Evolutionary conservation across 208 protist species (phyloP).

Genomic region (Tetramitus jugosus): DNA sequence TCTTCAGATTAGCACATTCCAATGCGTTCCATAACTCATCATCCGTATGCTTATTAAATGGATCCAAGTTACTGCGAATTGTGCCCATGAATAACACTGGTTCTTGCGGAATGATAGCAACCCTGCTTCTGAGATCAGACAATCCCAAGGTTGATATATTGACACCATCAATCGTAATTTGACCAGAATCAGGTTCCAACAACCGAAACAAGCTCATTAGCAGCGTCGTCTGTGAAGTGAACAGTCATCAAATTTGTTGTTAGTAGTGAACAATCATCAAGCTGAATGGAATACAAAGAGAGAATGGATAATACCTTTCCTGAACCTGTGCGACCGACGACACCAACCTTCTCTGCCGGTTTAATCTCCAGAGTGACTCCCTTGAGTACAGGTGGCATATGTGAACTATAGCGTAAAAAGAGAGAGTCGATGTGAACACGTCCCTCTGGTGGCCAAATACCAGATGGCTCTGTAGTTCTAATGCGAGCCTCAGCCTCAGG

Average conservation of each 20-base stretch:
- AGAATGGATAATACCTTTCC: slow-evolving; percentile 44
- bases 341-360: slow-evolving; percentile 55
- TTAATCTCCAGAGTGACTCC: slow-evolving; percentile 40
- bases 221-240: slow-evolving; percentile 23
- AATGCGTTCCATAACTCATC: slow-evolving; percentile 26
- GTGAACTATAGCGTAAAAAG: neutral
- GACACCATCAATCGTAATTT: slow-evolving; percentile 69
- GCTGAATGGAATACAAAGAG: slow-evolving; percentile 14
- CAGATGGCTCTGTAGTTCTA: neutral
- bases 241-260: slow-evolving; percentile 16
- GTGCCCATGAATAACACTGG: slow-evolving; percentile 49
- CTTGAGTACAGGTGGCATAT: slow-evolving; percentile 31
- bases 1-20: slow-evolving; percentile 35
- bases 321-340: slow-evolving; percentile 57
- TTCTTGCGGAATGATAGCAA: slow-evolving; percentile 54
- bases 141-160: slow-evolving; percentile 73
- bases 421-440: neutral
- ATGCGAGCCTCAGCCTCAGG: neutral
- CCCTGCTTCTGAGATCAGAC: slow-evolving; percentile 61
- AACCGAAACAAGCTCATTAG: slow-evolving; percentile 29
- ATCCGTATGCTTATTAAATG: slow-evolving; percentile 40
- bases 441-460: neutral
- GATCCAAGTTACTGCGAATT: slow-evolving; percentile 43
- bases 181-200: neutral
- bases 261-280: slow-evolving; percentile 23